Percentiles rank a stretch among this genome's conserved stretches.
Evolutionary conservation across 495 filamentous ascomycete species (phyloP).

Genomic region (Saxophila tyrrhenica): DNA sequence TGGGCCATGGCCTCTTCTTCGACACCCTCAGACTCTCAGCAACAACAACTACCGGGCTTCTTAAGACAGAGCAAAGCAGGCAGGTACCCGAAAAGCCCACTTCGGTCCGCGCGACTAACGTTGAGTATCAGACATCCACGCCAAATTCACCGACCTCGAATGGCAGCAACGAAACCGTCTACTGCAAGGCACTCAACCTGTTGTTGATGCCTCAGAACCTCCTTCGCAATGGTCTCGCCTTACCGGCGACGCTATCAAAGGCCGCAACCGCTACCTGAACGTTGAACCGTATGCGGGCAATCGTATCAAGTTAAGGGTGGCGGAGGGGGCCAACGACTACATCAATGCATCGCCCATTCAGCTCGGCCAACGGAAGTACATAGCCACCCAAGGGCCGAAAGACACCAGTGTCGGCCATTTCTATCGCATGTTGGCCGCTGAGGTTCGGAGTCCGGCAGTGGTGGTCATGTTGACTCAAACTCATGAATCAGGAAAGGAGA

Average conservation of each 20-base stretch:
- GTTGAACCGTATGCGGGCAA: conserved; percentile 79
- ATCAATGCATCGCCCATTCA: conserved; percentile 91
- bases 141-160: conserved; percentile 49
- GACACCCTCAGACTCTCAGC: not conserved
- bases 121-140: conserved; percentile 21
- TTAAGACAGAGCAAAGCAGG: conserved; percentile 27
- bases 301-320: conserved; percentile 72
- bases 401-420: conserved; percentile 58
- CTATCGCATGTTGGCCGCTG: conserved; percentile 94
- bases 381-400: conserved; percentile 72
- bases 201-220: conserved; percentile 27
- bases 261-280: conserved; percentile 71
- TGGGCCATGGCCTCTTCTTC: conserved; percentile 3
- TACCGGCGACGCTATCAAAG: conserved; percentile 37
- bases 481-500: conserved; percentile 67
- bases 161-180: conserved; percentile 51
- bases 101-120: conserved; percentile 14
- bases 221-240: conserved; percentile 46
- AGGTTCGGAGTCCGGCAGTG: conserved; percentile 57
- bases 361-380: conserved; percentile 50
- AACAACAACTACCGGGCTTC: conserved; percentile 24
- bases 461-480: conserved; percentile 95
- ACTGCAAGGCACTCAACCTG: conserved; percentile 28
- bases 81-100: conserved; percentile 14
- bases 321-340: conserved; percentile 71